Conservation (phyloP, 306 rosid genomes). For the Trifolium fragiferum region DNA sequence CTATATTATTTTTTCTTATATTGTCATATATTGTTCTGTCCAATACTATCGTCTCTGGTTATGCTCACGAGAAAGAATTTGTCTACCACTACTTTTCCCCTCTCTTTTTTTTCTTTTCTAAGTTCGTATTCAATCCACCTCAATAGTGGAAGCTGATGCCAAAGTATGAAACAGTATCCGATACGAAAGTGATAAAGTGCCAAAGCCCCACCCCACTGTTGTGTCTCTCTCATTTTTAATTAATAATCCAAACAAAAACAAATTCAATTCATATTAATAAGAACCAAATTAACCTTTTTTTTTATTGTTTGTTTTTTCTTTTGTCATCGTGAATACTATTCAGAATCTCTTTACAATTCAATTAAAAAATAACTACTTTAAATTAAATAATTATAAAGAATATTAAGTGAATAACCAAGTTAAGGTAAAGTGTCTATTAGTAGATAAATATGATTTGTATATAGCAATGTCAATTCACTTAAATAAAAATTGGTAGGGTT, state of each 20-base stretch:
- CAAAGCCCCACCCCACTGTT: conserved; percentile 1
- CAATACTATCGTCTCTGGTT: no score
- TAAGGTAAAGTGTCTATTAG: background rate
- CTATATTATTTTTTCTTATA: no score
- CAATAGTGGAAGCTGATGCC: conserved; percentile 15
- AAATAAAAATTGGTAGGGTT: background rate
- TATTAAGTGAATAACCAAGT: no score
- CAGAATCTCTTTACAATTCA: background rate
- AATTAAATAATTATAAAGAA: no score
- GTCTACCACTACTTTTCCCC: no score
- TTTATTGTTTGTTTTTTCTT: background rate
- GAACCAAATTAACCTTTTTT: background rate
- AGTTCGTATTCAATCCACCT: no score
- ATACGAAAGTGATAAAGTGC: conserved; percentile 45
- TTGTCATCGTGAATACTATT: background rate
- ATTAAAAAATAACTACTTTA: no score
- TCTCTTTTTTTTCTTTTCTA: no score
- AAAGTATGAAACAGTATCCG: background rate
- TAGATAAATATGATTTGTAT: no score
- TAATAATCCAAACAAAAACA: background rate
- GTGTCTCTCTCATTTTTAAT: background rate
- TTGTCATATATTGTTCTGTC: no score
- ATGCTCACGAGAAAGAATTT: no score
- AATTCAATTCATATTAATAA: background rate
- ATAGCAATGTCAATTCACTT: background rate